Conservation (phyloP, 768 basidiomycete species). For the Kondoa malvinella region DNA sequence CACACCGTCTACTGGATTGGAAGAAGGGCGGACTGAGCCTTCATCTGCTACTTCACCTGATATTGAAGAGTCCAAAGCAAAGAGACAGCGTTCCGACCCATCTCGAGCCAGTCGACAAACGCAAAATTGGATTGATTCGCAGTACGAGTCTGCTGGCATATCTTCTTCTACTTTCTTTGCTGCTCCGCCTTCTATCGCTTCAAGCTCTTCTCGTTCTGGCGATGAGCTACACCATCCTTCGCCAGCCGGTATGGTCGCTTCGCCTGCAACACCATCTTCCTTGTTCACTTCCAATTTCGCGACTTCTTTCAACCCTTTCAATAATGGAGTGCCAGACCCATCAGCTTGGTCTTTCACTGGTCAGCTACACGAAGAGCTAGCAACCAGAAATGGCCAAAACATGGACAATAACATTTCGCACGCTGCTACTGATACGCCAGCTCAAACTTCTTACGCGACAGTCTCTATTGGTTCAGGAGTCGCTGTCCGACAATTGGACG, state of each 20-base stretch:
- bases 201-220: neutral
- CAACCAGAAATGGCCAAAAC: too few species aligned
- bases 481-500: conserved; percentile 67
- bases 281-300: neutral
- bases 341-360: neutral
- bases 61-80: neutral
- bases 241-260: neutral
- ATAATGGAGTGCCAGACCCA: neutral
- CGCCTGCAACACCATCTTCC: neutral
- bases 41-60: neutral
- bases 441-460: conserved; percentile 26
- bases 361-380: neutral
- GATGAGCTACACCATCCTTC: neutral
- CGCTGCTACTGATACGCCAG: neutral
- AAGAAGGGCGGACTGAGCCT: neutral
- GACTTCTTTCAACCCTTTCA: neutral
- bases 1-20: neutral
- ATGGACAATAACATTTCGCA: too few species aligned
- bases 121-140: neutral
- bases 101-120: neutral
- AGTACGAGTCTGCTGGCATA: neutral
- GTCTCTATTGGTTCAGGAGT: conserved; percentile 75
- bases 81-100: neutral
- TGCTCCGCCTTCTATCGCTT: neutral
- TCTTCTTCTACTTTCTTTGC: neutral